phyloP scores from a whole-genome alignment of 306 rosid genomes.

The Vigna unguiculata region DNA sequence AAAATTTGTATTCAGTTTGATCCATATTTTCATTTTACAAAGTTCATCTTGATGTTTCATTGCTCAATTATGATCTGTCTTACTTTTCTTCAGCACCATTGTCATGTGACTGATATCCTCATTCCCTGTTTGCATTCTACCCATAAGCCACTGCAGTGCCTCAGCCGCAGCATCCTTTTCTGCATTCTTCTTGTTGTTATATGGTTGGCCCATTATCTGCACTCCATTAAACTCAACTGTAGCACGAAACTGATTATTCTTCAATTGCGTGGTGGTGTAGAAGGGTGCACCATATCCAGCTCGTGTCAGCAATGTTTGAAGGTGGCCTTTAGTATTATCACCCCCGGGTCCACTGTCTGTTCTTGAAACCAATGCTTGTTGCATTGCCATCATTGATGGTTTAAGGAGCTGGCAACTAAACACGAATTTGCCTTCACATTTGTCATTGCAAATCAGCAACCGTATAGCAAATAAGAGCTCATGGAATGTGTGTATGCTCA shows the following conservation, averaged over 20 bases:
- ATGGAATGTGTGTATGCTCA: conserved; percentile 64
- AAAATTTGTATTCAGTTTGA: neutral
- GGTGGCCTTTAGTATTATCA: conserved; percentile 94
- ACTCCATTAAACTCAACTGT: conserved; percentile 80
- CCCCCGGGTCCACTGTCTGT: conserved; percentile 98
- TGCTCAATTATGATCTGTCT: conserved; percentile 66
- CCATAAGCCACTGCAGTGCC: conserved; percentile 89
- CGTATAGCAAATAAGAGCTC: conserved; percentile 82
- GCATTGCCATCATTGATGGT: conserved; percentile 50
- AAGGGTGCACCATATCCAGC: conserved; percentile 86
- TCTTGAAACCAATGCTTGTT: conserved; percentile 69
- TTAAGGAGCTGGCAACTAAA: conserved; percentile 66
- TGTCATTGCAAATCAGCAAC: conserved; percentile 69
- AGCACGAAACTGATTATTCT: conserved; percentile 68
- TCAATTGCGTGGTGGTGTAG: conserved; percentile 76
- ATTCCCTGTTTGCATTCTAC: conserved; percentile 58
- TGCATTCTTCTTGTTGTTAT: conserved; percentile 88
- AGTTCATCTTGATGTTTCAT: conserved; percentile 20
- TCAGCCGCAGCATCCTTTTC: conserved; percentile 97
- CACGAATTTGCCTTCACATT: conserved; percentile 76
- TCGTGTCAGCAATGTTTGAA: conserved; percentile 86
- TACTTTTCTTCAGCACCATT: conserved; percentile 77
- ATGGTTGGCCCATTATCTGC: conserved; percentile 90
- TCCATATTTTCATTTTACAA: neutral
- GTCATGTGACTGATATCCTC: conserved; percentile 72